Conservation (phyloP, 176 grass and related monocot genomes). For the Zoysia japonica region DNA sequence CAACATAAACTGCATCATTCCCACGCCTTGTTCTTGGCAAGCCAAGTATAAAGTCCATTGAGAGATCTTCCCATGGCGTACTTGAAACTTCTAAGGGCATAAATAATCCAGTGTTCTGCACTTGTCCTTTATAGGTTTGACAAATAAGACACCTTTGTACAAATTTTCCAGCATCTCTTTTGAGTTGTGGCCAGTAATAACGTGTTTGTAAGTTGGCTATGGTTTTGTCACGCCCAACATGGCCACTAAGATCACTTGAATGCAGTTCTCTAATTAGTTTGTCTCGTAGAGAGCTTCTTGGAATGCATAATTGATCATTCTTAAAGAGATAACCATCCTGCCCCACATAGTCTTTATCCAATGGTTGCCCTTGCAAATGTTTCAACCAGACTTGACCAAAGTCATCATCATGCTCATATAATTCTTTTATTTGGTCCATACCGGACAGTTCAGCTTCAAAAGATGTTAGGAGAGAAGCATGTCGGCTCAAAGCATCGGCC, state of each 20-base stretch:
- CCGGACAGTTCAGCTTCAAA: neutral
- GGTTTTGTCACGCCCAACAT: neutral
- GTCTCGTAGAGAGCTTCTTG: conserved; percentile 1
- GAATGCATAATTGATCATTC: neutral
- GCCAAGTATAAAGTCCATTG: conserved; percentile 14
- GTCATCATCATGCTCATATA: conserved; percentile 13
- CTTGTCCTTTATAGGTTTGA: neutral
- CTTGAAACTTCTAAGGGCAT: neutral
- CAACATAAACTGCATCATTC: neutral
- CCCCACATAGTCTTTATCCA: neutral
- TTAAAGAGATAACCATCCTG: conserved; percentile 14
- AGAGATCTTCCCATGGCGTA: neutral
- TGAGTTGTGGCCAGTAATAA: conserved; percentile 9
- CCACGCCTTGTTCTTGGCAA: neutral
- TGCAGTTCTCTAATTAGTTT: neutral
- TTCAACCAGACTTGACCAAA: neutral
- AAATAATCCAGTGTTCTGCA: neutral
- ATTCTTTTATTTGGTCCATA: conserved; percentile 10
- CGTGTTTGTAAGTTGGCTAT: neutral
- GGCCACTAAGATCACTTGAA: neutral
- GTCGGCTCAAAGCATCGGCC: neutral
- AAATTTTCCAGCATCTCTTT: neutral
- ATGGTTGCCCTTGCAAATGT: neutral
- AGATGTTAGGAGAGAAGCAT: neutral
- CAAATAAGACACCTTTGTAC: neutral